Percentiles rank a stretch among this genome's conserved stretches.
These are phyloP conservation scores for Hippophae gyantsensis DNA, from an alignment of 306 rosid species.

Conservation along the genomic window DNA sequence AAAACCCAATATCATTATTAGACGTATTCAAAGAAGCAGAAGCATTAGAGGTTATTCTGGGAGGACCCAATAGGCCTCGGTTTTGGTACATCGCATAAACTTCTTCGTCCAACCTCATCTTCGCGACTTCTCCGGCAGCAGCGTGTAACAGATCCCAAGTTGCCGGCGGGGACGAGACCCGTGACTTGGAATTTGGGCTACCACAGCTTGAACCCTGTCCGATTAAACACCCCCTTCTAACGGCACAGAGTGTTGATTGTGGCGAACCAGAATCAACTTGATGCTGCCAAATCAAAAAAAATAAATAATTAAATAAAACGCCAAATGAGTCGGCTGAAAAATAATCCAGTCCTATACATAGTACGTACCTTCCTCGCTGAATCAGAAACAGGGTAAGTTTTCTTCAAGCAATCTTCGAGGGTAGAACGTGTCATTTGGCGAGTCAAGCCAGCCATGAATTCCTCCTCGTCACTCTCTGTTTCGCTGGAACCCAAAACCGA, in stretches of 20 bases:
- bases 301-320: no score
- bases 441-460: no score
- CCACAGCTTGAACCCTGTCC: slow-evolving; percentile 33
- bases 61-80: slow-evolving; percentile 9
- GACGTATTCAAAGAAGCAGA: slow-evolving; percentile 18
- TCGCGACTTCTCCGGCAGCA: slow-evolving; percentile 34
- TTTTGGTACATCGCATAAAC: slow-evolving; percentile 2
- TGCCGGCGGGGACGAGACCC: slow-evolving; percentile 9
- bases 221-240: slow-evolving; percentile 35
- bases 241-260: slow-evolving; percentile 38
- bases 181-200: slow-evolving; percentile 33
- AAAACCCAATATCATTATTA: slow-evolving; percentile 20
- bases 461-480: no score
- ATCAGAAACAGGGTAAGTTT: no score
- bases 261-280: slow-evolving; percentile 28
- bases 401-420: no score
- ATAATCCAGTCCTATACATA: no score
- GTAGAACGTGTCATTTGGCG: no score
- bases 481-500: no score
- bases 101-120: slow-evolving; percentile 31
- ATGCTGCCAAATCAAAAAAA: no score
- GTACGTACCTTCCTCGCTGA: no score
- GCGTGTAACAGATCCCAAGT: slow-evolving; percentile 50
- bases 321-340: no score
- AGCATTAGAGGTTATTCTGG: slow-evolving; percentile 24